Evolutionary conservation across 2,329 filamentous ascomycete species (phyloP).

Genomic region (Fusarium sp.): DNA sequence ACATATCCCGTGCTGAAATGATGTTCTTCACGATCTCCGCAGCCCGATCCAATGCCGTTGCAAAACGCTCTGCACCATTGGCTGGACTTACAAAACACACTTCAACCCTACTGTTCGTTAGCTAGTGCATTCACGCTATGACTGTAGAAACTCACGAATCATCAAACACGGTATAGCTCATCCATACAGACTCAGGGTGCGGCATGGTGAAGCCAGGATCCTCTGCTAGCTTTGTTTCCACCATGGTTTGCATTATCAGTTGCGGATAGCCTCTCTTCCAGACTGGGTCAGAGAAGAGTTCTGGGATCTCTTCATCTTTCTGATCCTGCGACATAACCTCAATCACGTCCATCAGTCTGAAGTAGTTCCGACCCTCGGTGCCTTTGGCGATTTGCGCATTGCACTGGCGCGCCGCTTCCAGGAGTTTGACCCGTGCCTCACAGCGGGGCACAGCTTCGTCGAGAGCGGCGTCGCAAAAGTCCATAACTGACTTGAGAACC

Average conservation of each 20-base stretch:
- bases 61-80: background rate
- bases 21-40: background rate
- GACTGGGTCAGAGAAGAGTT: conserved; percentile 2
- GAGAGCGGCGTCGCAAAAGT: conserved; percentile 9
- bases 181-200: conserved; percentile 11
- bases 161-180: conserved; percentile 2
- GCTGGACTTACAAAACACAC: conserved; percentile 4
- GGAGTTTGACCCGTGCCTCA: background rate
- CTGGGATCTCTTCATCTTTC: background rate
- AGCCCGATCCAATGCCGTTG: background rate
- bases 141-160: background rate
- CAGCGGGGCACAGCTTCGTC: background rate
- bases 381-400: conserved; percentile 13
- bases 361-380: conserved; percentile 1
- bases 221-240: conserved; percentile 5
- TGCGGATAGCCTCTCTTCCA: conserved; percentile 7
- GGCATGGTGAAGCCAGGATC: conserved; percentile 13
- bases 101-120: background rate
- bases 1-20: background rate
- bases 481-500: conserved; percentile 1
- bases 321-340: conserved; percentile 15
- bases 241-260: conserved; percentile 15
- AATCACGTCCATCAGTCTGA: conserved; percentile 9
- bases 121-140: rapidly evolving
- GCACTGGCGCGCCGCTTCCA: conserved; percentile 7